Conservation (phyloP, 2,329 filamentous ascomycete genomes). For the Pestalotiopsis sp. region DNA sequence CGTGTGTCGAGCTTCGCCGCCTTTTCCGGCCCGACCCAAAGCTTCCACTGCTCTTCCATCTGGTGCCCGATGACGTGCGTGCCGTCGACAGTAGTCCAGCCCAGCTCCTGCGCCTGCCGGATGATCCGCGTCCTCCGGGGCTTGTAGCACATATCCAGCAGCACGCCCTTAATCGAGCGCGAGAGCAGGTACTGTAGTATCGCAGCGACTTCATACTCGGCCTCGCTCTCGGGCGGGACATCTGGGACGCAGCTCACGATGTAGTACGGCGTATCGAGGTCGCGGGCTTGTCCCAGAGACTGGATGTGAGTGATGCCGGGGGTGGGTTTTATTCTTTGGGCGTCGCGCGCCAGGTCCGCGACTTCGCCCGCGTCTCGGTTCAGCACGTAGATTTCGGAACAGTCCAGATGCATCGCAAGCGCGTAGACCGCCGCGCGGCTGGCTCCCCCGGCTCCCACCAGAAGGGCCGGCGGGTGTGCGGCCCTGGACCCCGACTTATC, state of each 20-base stretch:
- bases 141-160: slow-evolving; percentile 10
- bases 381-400: not conserved
- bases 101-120: not conserved
- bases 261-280: not conserved
- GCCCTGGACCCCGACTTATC: not conserved
- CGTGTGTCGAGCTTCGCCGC: not conserved
- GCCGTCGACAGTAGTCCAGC: slow-evolving; percentile 3
- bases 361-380: not conserved
- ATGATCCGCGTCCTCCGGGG: slow-evolving; percentile 7
- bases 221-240: not conserved
- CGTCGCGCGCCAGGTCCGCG: not conserved
- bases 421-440: slow-evolving; percentile 7
- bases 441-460: not conserved
- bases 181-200: not conserved
- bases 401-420: not conserved
- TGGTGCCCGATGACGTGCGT: slow-evolving; percentile 8
- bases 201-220: not conserved
- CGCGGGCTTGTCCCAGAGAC: not conserved
- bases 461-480: not conserved
- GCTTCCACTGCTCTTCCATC: slow-evolving; percentile 1
- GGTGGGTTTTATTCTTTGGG: not conserved
- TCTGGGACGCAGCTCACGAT: not conserved
- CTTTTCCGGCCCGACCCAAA: slow-evolving; percentile 1
- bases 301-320: not conserved
- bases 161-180: not conserved